Conservation (phyloP, 208 protist species). For the Trichomonas gallinae region DNA sequence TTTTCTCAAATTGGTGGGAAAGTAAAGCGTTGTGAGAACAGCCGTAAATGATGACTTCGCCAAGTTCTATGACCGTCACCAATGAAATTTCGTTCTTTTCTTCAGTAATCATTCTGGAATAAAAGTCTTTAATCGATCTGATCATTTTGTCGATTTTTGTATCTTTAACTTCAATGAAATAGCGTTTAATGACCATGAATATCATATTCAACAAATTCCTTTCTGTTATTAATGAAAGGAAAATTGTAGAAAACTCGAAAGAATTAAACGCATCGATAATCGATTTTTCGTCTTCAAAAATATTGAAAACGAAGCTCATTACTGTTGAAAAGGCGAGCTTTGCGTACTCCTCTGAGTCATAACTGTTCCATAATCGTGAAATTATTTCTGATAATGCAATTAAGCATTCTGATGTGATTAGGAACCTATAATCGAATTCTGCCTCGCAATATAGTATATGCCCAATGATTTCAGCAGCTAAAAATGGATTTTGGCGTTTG, state of each 20-base stretch:
- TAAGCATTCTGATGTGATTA: neutral
- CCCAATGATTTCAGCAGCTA: neutral
- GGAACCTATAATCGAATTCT: neutral
- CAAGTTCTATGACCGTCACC: neutral
- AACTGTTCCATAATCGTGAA: neutral
- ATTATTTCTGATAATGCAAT: neutral
- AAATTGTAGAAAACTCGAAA: neutral
- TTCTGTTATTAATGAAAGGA: neutral
- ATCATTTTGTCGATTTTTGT: neutral
- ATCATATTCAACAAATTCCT: neutral
- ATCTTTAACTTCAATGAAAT: neutral
- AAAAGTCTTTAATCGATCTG: neutral
- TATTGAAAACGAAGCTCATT: neutral
- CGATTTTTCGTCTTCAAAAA: neutral
- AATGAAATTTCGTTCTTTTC: neutral
- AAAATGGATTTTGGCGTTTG: neutral
- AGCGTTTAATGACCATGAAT: neutral
- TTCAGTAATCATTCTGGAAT: neutral
- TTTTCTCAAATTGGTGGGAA: neutral
- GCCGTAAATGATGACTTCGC: neutral
- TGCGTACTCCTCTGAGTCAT: neutral
- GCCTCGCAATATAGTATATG: neutral
- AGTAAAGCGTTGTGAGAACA: neutral
- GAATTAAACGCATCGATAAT: neutral
- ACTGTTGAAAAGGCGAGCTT: neutral